Evolutionary conservation across 2,329 filamentous ascomycete species (phyloP).

Genomic region (Fusarium cyanostomum): DNA sequence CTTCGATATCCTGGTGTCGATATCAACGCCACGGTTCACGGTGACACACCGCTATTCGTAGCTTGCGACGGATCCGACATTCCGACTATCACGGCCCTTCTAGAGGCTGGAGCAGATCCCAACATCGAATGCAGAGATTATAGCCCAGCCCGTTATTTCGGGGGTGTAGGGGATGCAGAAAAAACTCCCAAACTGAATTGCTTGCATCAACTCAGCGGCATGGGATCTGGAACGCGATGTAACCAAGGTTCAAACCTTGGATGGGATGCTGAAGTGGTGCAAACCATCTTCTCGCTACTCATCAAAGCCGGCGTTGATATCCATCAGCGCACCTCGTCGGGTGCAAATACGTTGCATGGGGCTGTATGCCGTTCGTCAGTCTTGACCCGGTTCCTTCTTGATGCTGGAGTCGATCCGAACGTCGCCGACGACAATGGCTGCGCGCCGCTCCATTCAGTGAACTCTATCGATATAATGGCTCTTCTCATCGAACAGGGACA

Average conservation of each 20-base stretch:
- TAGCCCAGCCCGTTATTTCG: neutral
- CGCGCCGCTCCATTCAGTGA: constrained; percentile 28
- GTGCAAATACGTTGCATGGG: constrained; percentile 24
- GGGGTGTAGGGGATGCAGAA: neutral
- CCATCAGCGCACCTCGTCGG: constrained; percentile 18
- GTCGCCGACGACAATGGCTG: constrained; percentile 3
- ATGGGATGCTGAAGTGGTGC: neutral
- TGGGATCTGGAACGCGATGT: neutral
- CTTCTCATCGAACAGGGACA: constrained; percentile 41
- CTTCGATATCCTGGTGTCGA: constrained; percentile 45
- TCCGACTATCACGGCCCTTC: constrained; percentile 33
- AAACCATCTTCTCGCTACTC: constrained; percentile 27
- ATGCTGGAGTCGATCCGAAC: constrained; percentile 38
- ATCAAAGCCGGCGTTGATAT: constrained; percentile 35
- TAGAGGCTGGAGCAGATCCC: constrained; percentile 45
- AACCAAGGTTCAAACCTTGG: too few species aligned
- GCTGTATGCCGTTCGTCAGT: constrained; percentile 2
- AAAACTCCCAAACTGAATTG: constrained; percentile 6
- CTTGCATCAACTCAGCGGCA: constrained; percentile 13
- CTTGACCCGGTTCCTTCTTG: constrained; percentile 30
- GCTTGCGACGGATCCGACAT: constrained; percentile 14
- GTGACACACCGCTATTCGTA: constrained; percentile 37
- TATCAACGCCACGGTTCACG: constrained; percentile 40
- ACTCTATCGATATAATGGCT: constrained; percentile 7
- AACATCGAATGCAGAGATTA: constrained; percentile 23